phyloP scores from a whole-genome alignment of 371 early-diverging fungal species.

The Mortierella sp. region DNA sequence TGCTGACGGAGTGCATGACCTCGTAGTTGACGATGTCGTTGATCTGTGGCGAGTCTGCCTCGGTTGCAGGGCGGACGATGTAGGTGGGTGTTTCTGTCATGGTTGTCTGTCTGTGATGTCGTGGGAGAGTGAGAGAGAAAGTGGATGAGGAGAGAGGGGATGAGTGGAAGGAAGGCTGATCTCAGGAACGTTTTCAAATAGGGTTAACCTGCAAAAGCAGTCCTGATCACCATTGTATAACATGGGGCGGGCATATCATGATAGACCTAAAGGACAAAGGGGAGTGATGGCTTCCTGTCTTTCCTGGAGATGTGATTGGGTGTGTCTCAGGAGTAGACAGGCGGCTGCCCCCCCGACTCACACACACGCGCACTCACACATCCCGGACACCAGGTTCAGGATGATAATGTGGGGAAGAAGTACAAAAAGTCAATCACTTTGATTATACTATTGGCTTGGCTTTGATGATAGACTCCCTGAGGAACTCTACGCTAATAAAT shows the following conservation, averaged over 20 bases:
- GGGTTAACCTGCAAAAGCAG: neutral
- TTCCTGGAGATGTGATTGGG: neutral
- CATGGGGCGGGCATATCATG: neutral
- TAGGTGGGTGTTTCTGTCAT: slow-evolving; percentile 21
- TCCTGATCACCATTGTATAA: neutral
- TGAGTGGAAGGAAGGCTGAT: neutral
- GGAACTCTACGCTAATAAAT: neutral
- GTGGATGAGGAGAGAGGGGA: neutral
- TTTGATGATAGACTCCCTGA: too few species aligned
- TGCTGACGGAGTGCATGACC: slow-evolving; percentile 37
- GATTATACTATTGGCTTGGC: too few species aligned
- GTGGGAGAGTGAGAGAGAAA: neutral
- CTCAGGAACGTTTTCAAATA: neutral
- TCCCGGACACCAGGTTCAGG: too few species aligned
- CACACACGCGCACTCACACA: neutral
- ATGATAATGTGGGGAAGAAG: neutral
- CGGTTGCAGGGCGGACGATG: slow-evolving; percentile 37
- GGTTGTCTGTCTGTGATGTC: neutral
- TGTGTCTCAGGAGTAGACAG: neutral
- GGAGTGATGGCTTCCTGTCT: neutral
- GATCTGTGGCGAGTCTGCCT: slow-evolving; percentile 36
- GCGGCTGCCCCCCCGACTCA: neutral
- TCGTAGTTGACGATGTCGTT: slow-evolving; percentile 52
- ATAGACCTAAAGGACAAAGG: neutral
- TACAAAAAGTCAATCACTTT: too few species aligned